Evolutionary conservation across 345 rosid species (phyloP).

Genomic region (Anacardium occidentale): DNA sequence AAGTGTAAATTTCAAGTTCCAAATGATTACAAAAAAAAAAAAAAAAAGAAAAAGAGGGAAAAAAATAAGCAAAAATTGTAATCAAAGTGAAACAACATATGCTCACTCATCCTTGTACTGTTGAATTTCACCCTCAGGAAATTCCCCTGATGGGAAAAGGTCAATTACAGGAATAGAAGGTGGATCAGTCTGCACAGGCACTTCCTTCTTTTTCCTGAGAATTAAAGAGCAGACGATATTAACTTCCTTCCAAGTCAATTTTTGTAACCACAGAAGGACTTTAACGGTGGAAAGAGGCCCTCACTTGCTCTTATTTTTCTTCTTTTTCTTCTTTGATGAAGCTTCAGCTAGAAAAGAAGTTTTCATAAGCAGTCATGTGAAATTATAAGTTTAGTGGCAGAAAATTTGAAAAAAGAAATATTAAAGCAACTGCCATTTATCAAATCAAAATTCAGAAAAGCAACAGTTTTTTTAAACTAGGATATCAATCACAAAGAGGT

Average conservation of each 20-base stretch:
- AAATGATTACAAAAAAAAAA: background rate
- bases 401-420: background rate
- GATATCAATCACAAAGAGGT: too few relatives aligned
- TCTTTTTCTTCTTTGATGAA: slow-evolving; percentile 83
- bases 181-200: slow-evolving; percentile 74
- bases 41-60: too few relatives aligned
- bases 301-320: slow-evolving; percentile 91
- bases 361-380: background rate
- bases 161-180: slow-evolving; percentile 73
- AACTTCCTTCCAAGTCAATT: background rate
- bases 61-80: background rate
- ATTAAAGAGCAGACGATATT: slow-evolving; percentile 19
- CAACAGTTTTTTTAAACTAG: too few relatives aligned
- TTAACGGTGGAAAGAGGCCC: slow-evolving; percentile 24
- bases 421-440: background rate
- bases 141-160: slow-evolving; percentile 90
- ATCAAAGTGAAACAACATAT: slow-evolving; percentile 10
- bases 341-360: slow-evolving; percentile 8
- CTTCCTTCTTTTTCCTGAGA: slow-evolving; percentile 82
- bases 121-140: slow-evolving; percentile 98
- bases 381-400: slow-evolving; percentile 8
- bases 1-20: background rate
- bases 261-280: background rate
- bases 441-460: background rate
- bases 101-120: slow-evolving; percentile 94